phyloP scores from a whole-genome alignment of 192 early-diverging fungal species.

The Obelidium mucronatum region DNA sequence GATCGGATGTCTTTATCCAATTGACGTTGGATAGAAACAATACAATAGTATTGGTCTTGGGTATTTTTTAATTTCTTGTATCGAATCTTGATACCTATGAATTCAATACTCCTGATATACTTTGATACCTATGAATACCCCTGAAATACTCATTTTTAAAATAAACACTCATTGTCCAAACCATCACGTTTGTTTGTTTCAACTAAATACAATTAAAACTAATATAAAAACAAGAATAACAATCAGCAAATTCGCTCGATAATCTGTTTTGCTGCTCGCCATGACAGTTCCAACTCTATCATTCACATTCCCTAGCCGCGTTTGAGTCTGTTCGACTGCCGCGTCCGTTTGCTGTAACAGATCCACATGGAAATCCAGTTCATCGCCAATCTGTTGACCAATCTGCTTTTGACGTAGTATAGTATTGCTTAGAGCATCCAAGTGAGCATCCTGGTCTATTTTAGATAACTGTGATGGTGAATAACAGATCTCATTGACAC shows the following conservation, averaged over 20 bases:
- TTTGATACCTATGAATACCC: too few species aligned
- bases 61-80: too few species aligned
- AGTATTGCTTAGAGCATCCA: constrained; percentile 68
- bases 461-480: too few species aligned
- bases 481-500: too few species aligned
- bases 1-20: too few species aligned
- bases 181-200: constrained; percentile 1
- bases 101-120: too few species aligned
- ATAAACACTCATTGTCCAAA: too few species aligned
- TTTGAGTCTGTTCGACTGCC: constrained; percentile 63
- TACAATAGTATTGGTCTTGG: too few species aligned
- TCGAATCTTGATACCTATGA: too few species aligned
- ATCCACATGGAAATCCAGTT: constrained; percentile 73
- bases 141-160: too few species aligned
- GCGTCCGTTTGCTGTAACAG: constrained; percentile 76
- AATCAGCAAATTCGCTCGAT: constrained; percentile 22
- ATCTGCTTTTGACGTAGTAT: constrained; percentile 74
- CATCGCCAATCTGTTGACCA: constrained; percentile 76
- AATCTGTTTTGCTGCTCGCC: constrained; percentile 1
- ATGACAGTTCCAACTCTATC: background rate
- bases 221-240: constrained; percentile 19
- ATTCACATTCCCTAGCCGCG: constrained; percentile 24
- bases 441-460: constrained; percentile 79
- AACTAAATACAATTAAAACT: constrained; percentile 30
- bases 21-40: too few species aligned